Percentiles rank a stretch among this genome's conserved stretches.
Evolutionary conservation across 2,329 filamentous ascomycete genomes (phyloP).

Genomic region (Immersiporthe knoxdaviesiana): DNA sequence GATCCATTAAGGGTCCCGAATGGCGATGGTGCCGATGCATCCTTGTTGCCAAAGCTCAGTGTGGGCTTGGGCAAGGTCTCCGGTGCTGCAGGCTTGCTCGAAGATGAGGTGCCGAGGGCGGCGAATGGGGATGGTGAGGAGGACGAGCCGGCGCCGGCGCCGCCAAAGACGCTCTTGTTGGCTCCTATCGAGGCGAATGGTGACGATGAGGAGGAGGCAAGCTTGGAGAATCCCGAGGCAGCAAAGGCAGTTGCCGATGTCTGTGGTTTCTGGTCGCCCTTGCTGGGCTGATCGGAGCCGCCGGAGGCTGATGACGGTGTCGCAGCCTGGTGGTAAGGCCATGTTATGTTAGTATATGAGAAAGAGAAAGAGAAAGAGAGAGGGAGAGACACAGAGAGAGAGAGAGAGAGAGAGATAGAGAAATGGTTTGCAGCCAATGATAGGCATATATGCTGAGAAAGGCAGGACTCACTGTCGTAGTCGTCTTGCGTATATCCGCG

Average conservation of each 20-base stretch:
- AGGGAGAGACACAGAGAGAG: not conserved
- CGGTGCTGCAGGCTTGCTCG: slow-evolving; percentile 33
- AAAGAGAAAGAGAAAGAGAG: not conserved
- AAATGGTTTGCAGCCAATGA: not conserved
- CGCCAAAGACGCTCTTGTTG: slow-evolving; percentile 55
- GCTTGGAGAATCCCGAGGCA: slow-evolving; percentile 68
- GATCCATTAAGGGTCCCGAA: slow-evolving; percentile 48
- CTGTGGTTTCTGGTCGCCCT: slow-evolving; percentile 38
- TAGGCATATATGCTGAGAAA: not conserved
- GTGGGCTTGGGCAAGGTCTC: slow-evolving; percentile 45
- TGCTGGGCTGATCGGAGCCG: slow-evolving; percentile 33
- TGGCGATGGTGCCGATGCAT: slow-evolving; percentile 45
- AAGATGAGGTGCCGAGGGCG: slow-evolving; percentile 38
- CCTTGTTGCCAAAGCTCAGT: slow-evolving; percentile 51
- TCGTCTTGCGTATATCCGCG: slow-evolving; percentile 21
- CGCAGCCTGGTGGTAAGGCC: slow-evolving; percentile 27
- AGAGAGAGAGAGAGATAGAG: not conserved
- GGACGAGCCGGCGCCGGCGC: slow-evolving; percentile 48
- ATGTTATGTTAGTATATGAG: slow-evolving; percentile 20
- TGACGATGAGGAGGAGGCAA: slow-evolving; percentile 63
- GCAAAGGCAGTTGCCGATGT: slow-evolving; percentile 68
- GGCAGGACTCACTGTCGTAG: slow-evolving; percentile 17
- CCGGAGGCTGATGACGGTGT: slow-evolving; percentile 32
- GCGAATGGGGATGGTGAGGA: slow-evolving; percentile 44
- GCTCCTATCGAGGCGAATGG: slow-evolving; percentile 63